These are phyloP conservation scores for Caulochytrium protostelioides DNA, from an alignment of 371 early-diverging fungal genomes.

Conservation along the genomic window DNA sequence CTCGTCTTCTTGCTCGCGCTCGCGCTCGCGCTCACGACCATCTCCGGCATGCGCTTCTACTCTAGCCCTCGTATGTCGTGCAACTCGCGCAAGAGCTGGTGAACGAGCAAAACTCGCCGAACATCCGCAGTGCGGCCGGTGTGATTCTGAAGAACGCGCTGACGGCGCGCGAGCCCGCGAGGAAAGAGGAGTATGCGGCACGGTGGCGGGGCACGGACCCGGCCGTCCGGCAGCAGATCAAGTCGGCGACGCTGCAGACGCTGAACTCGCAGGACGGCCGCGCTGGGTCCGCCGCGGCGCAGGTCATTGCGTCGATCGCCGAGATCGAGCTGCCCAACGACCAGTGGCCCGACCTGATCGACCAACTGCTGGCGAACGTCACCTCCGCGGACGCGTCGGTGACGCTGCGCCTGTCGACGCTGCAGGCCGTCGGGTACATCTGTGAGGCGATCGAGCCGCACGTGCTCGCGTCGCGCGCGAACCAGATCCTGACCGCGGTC, in stretches of 20 bases:
- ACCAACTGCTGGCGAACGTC: conserved; percentile 47
- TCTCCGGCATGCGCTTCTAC: too few relatives aligned
- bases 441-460: conserved; percentile 65
- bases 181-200: conserved; percentile 38
- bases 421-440: conserved; percentile 73
- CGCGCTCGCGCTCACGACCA: too few relatives aligned
- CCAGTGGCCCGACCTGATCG: conserved; percentile 69
- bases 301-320: conserved; percentile 71
- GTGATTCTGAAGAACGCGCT: conserved; percentile 77
- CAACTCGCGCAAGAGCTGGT: conserved; percentile 58
- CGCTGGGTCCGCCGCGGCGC: conserved; percentile 41
- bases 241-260: conserved; percentile 32
- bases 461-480: conserved; percentile 50
- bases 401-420: conserved; percentile 39
- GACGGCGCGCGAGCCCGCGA: conserved; percentile 45
- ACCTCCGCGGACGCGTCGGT: conserved; percentile 26
- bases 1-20: background rate
- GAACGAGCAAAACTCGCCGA: conserved; percentile 38
- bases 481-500: conserved; percentile 74
- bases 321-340: conserved; percentile 65
- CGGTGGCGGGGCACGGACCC: conserved; percentile 52
- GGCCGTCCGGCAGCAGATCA: conserved; percentile 7
- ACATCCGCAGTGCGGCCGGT: conserved; percentile 60
- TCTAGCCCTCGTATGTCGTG: conserved; percentile 50
- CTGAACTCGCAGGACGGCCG: conserved; percentile 38